A percentile compares a stretch with the other conserved stretches of the same genome.
phyloP scores from a whole-genome alignment of 176 grass and related monocot species.

The Zoysia pacifica region DNA sequence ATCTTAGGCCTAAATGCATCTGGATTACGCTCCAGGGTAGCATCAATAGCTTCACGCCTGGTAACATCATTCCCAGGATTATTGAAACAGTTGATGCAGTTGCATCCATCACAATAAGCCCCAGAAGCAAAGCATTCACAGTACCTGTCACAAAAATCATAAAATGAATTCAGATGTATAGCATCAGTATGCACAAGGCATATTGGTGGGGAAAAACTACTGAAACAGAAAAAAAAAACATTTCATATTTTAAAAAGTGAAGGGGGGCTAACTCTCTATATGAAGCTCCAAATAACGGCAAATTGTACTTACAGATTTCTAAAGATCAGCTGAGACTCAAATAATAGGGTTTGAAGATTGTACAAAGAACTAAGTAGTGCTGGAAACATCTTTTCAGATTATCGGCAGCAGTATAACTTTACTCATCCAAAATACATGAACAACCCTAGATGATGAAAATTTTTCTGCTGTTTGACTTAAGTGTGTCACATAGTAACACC shows the following conservation, averaged over 20 bases:
- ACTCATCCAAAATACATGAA: constrained; percentile 23
- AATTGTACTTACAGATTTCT: constrained; percentile 1
- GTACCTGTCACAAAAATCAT: constrained; percentile 60
- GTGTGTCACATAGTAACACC: constrained; percentile 7
- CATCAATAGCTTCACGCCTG: constrained; percentile 82
- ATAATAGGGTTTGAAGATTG: neutral
- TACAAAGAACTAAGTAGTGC: constrained; percentile 9
- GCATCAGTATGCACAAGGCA: constrained; percentile 9
- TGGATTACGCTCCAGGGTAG: constrained; percentile 89
- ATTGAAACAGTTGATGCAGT: constrained; percentile 91
- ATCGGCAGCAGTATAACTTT: neutral
- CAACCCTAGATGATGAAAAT: neutral
- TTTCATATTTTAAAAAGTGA: neutral
- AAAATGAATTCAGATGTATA: constrained; percentile 27
- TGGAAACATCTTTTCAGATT: neutral
- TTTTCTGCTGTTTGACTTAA: neutral
- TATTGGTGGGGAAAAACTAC: neutral
- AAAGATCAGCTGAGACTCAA: neutral
- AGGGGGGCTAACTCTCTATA: neutral
- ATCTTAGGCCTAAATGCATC: constrained; percentile 98
- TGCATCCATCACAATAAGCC: constrained; percentile 92
- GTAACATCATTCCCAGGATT: constrained; percentile 87
- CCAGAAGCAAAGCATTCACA: constrained; percentile 97
- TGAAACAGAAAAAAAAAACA: neutral
- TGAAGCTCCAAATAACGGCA: constrained; percentile 26